Base-by-base conservation (phyloP, 1,284 basidiomycete genomes). In the Termitomyces sp. region DNA sequence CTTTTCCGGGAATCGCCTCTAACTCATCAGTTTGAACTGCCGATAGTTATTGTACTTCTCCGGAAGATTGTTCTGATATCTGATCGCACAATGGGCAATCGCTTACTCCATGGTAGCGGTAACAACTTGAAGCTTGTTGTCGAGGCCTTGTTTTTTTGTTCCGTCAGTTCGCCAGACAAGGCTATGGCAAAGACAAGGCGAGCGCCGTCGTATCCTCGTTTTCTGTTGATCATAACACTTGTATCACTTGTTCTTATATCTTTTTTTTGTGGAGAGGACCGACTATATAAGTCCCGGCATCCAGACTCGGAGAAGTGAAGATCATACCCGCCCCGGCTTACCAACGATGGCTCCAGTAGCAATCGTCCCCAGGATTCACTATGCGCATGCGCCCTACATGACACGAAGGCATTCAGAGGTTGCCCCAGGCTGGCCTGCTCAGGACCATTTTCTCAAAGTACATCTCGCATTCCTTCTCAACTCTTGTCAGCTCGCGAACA, bases 401-500 rank as follows among this genome's bases (percentile, higher is more conserved):
- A 35, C 37, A 19, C 35, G 45, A 52, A 38, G 51, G 31, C 34
- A 38, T 38, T 48, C 38, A 42, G 38, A 37, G 56, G 54, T 21
- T 24, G 31, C 47, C 38, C 21, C 21, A 24, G 21, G 21, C 21
- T 35, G 16, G 50, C 45, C 45, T 21, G 38, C 33, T 46, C 49
- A 33, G 44, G 51, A 51, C 44, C 53, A 33, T 35, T 33, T 18
- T 49, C 58, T 11, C 34, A 69, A 66, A 58, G 56, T 62, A 33
- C 62, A 65, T 44, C 57, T 72, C 21, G 62, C 60, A 14, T 57
- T 57, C 26, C 58, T 64, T 24, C 62, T 72, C 14, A 64, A 64
- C 41, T 57, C 55, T 19, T 60, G 61, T 43, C 57, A 53, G 39
- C 56, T 70, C 10, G 43, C 62, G 21, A 59, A 62, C 47, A 62